Evolutionary conservation across 768 basidiomycete genomes (phyloP), one percentile per base, ranked within the genome.

Genomic region (Kwoniella dejecticola): DNA sequence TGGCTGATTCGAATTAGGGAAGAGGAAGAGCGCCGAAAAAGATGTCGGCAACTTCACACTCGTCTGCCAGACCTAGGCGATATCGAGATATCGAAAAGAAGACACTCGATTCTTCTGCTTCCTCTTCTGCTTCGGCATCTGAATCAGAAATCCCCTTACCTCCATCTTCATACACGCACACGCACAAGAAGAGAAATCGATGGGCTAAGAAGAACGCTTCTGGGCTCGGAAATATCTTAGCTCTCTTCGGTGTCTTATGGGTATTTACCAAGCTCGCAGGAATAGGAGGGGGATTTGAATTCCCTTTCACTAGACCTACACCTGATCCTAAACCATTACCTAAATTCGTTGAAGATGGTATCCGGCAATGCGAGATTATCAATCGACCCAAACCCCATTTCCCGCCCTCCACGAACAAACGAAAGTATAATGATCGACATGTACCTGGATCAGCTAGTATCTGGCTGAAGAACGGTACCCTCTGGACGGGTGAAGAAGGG

Each of bases 401-500:
- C 21, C 53, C 70, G 10, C 29, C 48, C 1, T 72, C 67, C 47
- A 62, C 57, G 6, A 8, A 41, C 7, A 57, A 63, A 26, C 53
- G 80, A 4, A 69, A 45, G 0, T 8, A 23, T 4, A 72, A 57
- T 30, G 80, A 81, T 52, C 69, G 79, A 12, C 79, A 68, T 61
- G 79, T 72, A 7, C 49, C 62, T 19, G 87, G 85, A 0, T 87
- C 89, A 0, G 70, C 70, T 3, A 74, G 86, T 0, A 81, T 83
- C 1, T 79, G 86, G 26, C 81, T 92, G 30, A 82, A 80, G 60
- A 89, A 91, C 72, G 89, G 86, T 10, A 85, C 84, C 4, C 83
- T 91, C 27, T 92, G 90, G 90, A 90, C 89, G 2, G 90, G 89
- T 0, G 77, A 80, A 7, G 66, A 82, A 10, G 80, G 83, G 30